Conservation (phyloP, 805 yeast genomes). For the Ascoidea rubescens region DNA sequence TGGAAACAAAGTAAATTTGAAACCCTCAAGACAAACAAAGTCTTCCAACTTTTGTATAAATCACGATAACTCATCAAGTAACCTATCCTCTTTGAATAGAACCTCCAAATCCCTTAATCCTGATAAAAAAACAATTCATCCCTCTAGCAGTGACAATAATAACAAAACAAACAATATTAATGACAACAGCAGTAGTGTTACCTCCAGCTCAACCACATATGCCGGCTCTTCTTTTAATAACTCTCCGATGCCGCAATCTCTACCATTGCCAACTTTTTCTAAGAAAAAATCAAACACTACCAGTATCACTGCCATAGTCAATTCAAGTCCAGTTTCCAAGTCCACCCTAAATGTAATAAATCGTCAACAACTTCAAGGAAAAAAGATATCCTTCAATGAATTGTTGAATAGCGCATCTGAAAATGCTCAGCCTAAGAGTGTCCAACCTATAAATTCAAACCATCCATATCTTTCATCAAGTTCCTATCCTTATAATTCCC, state of each 20-base stretch:
- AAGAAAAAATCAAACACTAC: too few species aligned
- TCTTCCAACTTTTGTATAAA: too few species aligned
- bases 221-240: not conserved
- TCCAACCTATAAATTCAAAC: too few species aligned
- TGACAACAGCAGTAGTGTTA: not conserved
- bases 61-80: too few species aligned
- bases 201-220: not conserved
- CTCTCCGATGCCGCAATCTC: not conserved
- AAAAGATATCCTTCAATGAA: not conserved
- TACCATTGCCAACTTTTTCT: not conserved
- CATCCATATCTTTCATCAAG: too few species aligned
- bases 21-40: too few species aligned
- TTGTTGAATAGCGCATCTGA: not conserved
- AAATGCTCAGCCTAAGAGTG: not conserved
- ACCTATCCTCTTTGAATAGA: too few species aligned
- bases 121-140: not conserved
- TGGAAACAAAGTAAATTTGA: too few species aligned
- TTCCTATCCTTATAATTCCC: too few species aligned
- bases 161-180: too few species aligned
- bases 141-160: not conserved
- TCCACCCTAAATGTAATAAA: not conserved
- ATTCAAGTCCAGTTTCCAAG: not conserved
- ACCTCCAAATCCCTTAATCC: too few species aligned
- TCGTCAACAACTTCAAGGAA: not conserved
- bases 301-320: not conserved